Percentiles rank a stretch among this genome's conserved stretches.
Evolutionary conservation across 495 filamentous ascomycete species (phyloP).

Genomic region (Trichoderma reesei): DNA sequence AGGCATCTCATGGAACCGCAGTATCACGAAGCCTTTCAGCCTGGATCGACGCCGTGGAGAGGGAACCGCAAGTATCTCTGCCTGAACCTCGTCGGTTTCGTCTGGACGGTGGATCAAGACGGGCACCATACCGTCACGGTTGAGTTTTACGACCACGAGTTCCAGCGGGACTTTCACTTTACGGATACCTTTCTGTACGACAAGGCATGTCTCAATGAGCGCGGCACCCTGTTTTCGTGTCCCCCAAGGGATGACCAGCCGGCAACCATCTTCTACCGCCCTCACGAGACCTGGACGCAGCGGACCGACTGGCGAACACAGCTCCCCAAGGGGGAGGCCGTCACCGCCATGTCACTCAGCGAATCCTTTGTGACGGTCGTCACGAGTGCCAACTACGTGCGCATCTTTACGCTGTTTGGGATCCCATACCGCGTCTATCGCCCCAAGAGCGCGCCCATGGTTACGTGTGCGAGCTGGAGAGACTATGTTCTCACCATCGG

Average conservation of each 20-base stretch:
- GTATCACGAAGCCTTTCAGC: conserved; percentile 77
- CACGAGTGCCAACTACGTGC: conserved; percentile 76
- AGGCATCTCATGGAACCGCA: conserved; percentile 51
- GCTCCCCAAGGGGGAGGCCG: conserved; percentile 69
- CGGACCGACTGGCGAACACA: conserved; percentile 83
- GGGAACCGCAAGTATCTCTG: conserved; percentile 90
- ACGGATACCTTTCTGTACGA: conserved; percentile 93
- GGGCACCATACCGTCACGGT: conserved; percentile 92
- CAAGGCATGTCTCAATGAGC: conserved; percentile 80
- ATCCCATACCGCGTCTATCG: conserved; percentile 80
- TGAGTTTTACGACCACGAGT: conserved; percentile 91
- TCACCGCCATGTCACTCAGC: conserved; percentile 81
- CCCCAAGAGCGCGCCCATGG: conserved; percentile 79
- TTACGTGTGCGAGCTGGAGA: conserved; percentile 84
- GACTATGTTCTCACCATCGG: conserved; percentile 92
- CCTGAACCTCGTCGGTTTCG: conserved; percentile 82
- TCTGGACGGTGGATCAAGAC: conserved; percentile 96
- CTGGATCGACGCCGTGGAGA: conserved; percentile 89
- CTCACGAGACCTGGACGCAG: conserved; percentile 92
- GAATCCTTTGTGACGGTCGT: conserved; percentile 83
- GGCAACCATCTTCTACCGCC: conserved; percentile 88
- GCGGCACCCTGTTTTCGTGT: conserved; percentile 80
- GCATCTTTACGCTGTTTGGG: conserved; percentile 87
- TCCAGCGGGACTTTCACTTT: conserved; percentile 91
- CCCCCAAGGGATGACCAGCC: conserved; percentile 56